These are phyloP conservation scores for Colletotrichum agaves DNA, from an alignment of 2,329 filamentous ascomycete genomes.

Conservation along the genomic window DNA sequence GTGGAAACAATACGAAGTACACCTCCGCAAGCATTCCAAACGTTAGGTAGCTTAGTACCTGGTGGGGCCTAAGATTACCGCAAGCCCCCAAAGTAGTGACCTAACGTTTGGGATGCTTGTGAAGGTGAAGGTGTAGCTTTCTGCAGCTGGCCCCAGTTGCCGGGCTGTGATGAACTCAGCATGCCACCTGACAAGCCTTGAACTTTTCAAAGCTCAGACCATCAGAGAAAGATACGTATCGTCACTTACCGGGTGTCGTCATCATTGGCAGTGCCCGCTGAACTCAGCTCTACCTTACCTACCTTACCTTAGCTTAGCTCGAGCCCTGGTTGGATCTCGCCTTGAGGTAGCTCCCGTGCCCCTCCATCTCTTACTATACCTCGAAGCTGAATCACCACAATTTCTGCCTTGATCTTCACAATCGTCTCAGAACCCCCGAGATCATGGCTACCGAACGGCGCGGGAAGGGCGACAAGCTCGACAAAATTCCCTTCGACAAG, in stretches of 20 bases:
- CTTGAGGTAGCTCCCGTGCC: slow-evolving; percentile 8
- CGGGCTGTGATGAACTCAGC: too few species aligned
- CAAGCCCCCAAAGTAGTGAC: too few species aligned
- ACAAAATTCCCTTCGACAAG: neutral
- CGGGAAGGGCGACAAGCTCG: slow-evolving; percentile 14
- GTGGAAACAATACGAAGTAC: too few species aligned
- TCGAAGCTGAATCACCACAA: neutral
- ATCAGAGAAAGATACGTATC: neutral
- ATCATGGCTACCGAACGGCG: slow-evolving; percentile 44
- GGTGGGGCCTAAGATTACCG: too few species aligned
- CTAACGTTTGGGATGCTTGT: too few species aligned
- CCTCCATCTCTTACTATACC: slow-evolving; percentile 1
- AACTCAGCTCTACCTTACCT: neutral
- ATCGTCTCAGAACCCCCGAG: neutral
- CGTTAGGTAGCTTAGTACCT: too few species aligned
- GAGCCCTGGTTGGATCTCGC: slow-evolving; percentile 3
- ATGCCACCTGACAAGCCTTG: too few species aligned
- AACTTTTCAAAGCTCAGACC: too few species aligned
- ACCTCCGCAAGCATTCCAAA: too few species aligned
- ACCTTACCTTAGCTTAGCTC: slow-evolving; percentile 15
- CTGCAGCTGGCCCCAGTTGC: too few species aligned
- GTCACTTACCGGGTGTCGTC: slow-evolving; percentile 25
- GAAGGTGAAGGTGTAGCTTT: too few species aligned
- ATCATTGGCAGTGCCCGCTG: slow-evolving; percentile 9
- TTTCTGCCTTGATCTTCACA: slow-evolving; percentile 3